Evolutionary conservation across 1,284 basidiomycete species (phyloP), one percentile per base, ranked within the genome.

Genomic region (Puccinia novopanici): DNA sequence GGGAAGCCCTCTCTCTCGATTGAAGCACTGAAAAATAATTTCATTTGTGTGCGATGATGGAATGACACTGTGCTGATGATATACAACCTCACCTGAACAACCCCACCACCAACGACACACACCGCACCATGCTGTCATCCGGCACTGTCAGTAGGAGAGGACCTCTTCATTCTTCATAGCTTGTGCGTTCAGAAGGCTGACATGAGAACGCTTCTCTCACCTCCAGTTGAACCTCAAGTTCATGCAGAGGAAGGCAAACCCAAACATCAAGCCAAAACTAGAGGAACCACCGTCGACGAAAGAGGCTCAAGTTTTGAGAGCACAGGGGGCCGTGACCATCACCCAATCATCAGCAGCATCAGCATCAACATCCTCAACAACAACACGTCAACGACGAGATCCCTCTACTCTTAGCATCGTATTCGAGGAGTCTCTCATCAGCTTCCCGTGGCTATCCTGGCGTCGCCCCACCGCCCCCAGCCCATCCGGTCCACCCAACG

Each of bases 181-280:
- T 34, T 34, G 34, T 34, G 34, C 34, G 34, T 34, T 34, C 34
- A 34, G 34, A 34, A 34, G 34, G 10, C 65, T 5, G 15, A 48
- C 48, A 40, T 68, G 48, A 50, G 22, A 22, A 30, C 1, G 3
- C 65, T 42, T 50, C 17, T 10, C 17, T 45, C 22, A 15, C 24
- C 22, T 30, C 2, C 34, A 71, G 68, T 37, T 71, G 50, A 71
- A 71, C 68, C 68, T 71, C 48, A 71, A 71, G 68, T 71, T 71
- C n/a, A 71, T 71, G 68, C 63, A 71, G 50, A 52, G 48, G 50
- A 71, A 71, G 22, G 50, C 48, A 54, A 40, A 34, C 68, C 52
- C 65, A 48, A 68, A 45, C 30, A 22, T 27, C 22, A 48, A 52
- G 8, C 50, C 27, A 13, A 71, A 71, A 48, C 27, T 15, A 34